phyloP scores from a whole-genome alignment of 2,329 filamentous ascomycete species.

The Bipolaris cookei region DNA sequence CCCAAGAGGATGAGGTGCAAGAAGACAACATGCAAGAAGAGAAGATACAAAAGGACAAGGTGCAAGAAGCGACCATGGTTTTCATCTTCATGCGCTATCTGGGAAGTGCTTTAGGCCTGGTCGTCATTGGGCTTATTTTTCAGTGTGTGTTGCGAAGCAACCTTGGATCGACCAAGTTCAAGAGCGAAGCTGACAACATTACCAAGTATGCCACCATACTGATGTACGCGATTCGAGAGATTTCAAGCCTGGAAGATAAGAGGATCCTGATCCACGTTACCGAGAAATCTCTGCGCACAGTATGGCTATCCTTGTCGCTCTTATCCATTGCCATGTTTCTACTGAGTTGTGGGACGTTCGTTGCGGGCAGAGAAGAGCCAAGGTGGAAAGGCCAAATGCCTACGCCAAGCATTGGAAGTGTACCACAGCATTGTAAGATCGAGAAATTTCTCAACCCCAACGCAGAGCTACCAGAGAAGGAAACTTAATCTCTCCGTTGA shows the following conservation, averaged over 20 bases:
- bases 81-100: slow-evolving; percentile 1
- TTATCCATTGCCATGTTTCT: neutral
- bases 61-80: neutral
- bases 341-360: slow-evolving; percentile 1
- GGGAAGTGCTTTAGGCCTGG: neutral
- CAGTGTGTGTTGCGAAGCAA: neutral
- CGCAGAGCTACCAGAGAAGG: no score
- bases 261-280: neutral
- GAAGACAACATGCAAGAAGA: no score
- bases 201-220: slow-evolving; percentile 1
- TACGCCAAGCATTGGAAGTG: neutral
- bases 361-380: neutral
- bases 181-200: no score
- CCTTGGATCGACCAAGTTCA: slow-evolving; percentile 2
- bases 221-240: neutral
- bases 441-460: no score
- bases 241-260: neutral
- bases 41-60: neutral
- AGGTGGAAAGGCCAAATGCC: neutral
- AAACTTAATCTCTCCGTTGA: no score
- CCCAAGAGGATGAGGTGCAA: no score
- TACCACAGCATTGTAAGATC: neutral
- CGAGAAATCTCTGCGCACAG: neutral
- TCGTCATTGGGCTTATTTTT: neutral
- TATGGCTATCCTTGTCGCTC: slow-evolving; percentile 1